phyloP scores from a whole-genome alignment of 768 basidiomycete species.

The Amanita pseudoporphyria region DNA sequence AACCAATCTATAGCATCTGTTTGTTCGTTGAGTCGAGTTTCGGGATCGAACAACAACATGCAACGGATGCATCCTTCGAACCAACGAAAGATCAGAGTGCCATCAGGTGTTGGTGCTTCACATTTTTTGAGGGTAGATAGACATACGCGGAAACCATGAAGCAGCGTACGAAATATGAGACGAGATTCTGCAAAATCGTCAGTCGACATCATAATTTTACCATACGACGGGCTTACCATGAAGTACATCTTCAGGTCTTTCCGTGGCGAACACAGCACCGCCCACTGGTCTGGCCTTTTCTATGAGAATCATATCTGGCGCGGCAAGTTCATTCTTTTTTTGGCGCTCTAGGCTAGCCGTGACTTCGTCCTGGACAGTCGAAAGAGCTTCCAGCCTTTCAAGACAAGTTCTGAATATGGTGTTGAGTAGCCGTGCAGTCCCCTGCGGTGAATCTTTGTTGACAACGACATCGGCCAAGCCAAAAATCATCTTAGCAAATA shows the following conservation, averaged over 20 bases:
- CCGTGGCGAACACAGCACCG: constrained; percentile 65
- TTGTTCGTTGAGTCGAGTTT: constrained; percentile 48
- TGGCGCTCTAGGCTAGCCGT: constrained; percentile 34
- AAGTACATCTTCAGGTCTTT: constrained; percentile 75
- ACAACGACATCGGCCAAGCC: constrained; percentile 79
- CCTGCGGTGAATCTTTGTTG: constrained; percentile 60
- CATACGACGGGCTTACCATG: constrained; percentile 39
- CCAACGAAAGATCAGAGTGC: constrained; percentile 76
- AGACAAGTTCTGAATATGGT: constrained; percentile 78
- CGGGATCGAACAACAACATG: constrained; percentile 74
- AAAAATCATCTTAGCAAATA: constrained; percentile 90
- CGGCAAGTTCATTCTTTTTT: constrained; percentile 35
- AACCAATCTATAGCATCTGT: constrained; percentile 85
- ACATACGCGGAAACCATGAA: constrained; percentile 81
- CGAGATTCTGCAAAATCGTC: constrained; percentile 58
- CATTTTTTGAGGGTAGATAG: constrained; percentile 70
- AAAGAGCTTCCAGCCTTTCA: constrained; percentile 77
- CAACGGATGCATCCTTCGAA: constrained; percentile 81
- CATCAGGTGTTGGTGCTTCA: constrained; percentile 72
- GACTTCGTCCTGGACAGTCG: constrained; percentile 50
- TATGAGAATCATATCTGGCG: constrained; percentile 50
- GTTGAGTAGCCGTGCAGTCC: constrained; percentile 58
- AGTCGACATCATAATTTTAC: constrained; percentile 1
- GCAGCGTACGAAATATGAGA: constrained; percentile 75
- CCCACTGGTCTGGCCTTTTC: constrained; percentile 83